Percentiles rank a stretch among this genome's conserved stretches.
Evolutionary conservation across 192 early-diverging fungal species (phyloP).

Genomic region (Coemansia sp.): DNA sequence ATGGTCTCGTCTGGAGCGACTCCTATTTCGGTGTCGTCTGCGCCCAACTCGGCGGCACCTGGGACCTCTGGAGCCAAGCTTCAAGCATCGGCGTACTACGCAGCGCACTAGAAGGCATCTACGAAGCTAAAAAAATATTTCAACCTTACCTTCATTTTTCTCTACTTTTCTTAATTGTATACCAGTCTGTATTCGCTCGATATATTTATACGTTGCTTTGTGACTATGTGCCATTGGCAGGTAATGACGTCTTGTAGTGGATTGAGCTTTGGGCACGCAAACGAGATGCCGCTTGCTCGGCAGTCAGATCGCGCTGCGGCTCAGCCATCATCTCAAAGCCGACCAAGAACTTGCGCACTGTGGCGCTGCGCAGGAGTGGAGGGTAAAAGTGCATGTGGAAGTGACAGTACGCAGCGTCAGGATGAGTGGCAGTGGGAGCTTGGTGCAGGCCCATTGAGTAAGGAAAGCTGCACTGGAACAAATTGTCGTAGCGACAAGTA

Average conservation of each 20-base stretch:
- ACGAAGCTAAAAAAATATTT: not conserved
- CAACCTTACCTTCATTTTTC: not conserved
- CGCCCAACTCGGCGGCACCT: not conserved
- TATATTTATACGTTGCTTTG: too few relatives aligned
- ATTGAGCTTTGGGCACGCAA: conserved; percentile 61
- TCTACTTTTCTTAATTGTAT: conserved; percentile 3
- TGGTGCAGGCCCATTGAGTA: conserved; percentile 98
- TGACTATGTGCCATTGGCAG: not conserved
- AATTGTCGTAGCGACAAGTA: conserved; percentile 89
- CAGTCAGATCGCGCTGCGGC: conserved; percentile 91
- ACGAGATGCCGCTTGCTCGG: conserved; percentile 86
- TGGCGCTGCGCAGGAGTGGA: conserved; percentile 85
- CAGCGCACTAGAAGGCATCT: conserved; percentile 8
- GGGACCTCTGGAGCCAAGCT: conserved; percentile 25
- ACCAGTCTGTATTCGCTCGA: conserved; percentile 1
- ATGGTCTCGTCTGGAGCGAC: conserved; percentile 1
- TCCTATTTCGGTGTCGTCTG: conserved; percentile 10
- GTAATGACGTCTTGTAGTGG: conserved; percentile 17
- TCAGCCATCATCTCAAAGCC: conserved; percentile 96
- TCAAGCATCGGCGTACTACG: conserved; percentile 24
- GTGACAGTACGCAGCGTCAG: conserved; percentile 63
- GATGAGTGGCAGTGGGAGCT: conserved; percentile 66
- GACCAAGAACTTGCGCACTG: conserved; percentile 94
- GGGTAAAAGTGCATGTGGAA: conserved; percentile 97
- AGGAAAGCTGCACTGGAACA: conserved; percentile 90